A percentile compares a stretch with the other conserved stretches of the same genome.
phyloP scores from a whole-genome alignment of 257 asterid genomes.

The Salvia hispanica region DNA sequence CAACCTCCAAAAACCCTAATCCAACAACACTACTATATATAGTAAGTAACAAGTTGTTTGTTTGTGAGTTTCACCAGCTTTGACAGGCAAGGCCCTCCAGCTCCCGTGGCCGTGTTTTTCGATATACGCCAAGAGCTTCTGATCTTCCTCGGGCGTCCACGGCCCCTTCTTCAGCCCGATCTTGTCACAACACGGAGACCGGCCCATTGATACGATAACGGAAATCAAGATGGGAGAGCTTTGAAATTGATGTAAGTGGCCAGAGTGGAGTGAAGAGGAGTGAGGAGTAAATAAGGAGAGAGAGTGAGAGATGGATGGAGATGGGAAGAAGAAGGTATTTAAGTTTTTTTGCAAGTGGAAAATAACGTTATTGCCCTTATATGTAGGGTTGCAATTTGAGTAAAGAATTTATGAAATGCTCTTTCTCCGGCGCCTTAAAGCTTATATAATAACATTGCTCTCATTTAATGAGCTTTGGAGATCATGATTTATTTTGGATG shows the following conservation, averaged over 20 bases:
- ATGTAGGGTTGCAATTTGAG: constrained; percentile 22
- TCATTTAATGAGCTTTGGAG: constrained; percentile 31
- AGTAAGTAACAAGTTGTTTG: neutral
- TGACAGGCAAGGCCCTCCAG: constrained; percentile 89
- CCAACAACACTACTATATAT: neutral
- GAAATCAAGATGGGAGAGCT: neutral
- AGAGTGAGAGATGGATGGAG: constrained; percentile 41
- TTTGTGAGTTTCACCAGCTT: constrained; percentile 57
- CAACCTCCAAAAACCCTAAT: too few relatives aligned
- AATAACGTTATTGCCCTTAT: constrained; percentile 22
- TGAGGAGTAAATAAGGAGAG: constrained; percentile 30
- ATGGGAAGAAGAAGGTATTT: constrained; percentile 49
- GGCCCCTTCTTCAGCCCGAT: constrained; percentile 89
- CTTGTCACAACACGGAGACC: constrained; percentile 92
- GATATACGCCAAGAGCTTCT: constrained; percentile 77
- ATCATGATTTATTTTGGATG: neutral
- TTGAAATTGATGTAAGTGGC: constrained; percentile 9
- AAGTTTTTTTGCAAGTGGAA: constrained; percentile 28
- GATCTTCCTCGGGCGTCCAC: constrained; percentile 96
- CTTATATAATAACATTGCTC: constrained; percentile 20
- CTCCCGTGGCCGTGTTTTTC: constrained; percentile 94
- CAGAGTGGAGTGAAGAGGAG: constrained; percentile 19
- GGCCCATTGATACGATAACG: constrained; percentile 51
- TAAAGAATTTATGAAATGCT: constrained; percentile 31
- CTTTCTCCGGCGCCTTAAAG: constrained; percentile 27